These are phyloP conservation scores for Castanopsis chinensis DNA, from an alignment of 306 rosid genomes.

Conservation along the genomic window DNA sequence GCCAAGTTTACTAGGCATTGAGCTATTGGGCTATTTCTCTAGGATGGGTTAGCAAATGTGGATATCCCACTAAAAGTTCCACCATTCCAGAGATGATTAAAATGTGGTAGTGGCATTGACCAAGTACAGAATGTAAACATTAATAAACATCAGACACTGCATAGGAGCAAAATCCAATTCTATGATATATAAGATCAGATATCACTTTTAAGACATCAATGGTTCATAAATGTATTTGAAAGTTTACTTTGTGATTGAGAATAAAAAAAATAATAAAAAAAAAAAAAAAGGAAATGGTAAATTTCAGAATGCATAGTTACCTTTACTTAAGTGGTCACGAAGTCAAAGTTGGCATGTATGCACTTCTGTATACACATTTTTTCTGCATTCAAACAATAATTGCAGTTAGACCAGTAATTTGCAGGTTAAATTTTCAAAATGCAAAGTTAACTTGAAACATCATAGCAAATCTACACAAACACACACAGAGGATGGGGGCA, in stretches of 20 bases:
- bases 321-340: constrained; percentile 48
- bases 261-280: not conserved
- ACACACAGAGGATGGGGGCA: too few relatives aligned
- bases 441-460: constrained; percentile 1
- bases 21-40: not conserved
- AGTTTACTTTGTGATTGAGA: not conserved
- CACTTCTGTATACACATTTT: constrained; percentile 54
- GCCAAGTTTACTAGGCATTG: not conserved
- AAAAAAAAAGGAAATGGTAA: not conserved
- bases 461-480: not conserved
- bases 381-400: constrained; percentile 21
- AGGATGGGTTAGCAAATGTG: not conserved
- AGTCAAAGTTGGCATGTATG: constrained; percentile 61
- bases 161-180: not conserved
- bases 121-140: not conserved
- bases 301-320: constrained; percentile 22
- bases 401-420: constrained; percentile 14
- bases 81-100: not conserved
- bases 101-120: not conserved
- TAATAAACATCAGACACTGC: not conserved
- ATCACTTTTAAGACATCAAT: too few relatives aligned
- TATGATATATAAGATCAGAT: too few relatives aligned
- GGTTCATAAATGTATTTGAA: not conserved
- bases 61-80: not conserved
- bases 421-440: not conserved